Conservation (phyloP, 345 rosid genomes). For the Salix exigua region DNA sequence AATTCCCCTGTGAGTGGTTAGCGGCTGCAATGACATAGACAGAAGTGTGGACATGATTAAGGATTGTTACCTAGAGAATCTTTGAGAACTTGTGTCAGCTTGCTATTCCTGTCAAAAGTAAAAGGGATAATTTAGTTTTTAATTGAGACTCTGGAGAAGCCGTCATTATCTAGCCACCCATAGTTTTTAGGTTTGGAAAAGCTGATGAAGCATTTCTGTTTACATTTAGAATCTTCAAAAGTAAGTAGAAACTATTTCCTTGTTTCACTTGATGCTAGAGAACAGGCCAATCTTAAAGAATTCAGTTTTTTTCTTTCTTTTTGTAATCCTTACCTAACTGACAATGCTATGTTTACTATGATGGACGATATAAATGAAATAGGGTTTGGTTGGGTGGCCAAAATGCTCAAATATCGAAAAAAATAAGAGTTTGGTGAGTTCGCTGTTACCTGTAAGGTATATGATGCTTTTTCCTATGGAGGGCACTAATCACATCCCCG, state of each 20-base stretch:
- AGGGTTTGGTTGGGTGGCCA: neutral
- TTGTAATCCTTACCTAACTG: neutral
- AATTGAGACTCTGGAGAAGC: neutral
- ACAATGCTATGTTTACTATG: neutral
- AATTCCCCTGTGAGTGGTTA: neutral
- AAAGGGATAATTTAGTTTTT: conserved; percentile 8
- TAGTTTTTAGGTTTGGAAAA: neutral
- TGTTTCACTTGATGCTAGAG: neutral
- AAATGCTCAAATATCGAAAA: neutral
- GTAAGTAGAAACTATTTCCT: neutral
- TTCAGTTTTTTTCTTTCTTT: neutral
- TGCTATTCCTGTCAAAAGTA: conserved; percentile 66
- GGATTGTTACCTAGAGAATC: conserved; percentile 66
- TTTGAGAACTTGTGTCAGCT: conserved; percentile 78
- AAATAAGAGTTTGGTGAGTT: neutral
- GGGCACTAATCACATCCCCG: conserved; percentile 72
- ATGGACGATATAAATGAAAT: neutral
- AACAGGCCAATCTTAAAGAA: neutral
- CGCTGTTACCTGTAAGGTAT: conserved; percentile 64
- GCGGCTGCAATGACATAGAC: neutral
- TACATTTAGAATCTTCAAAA: neutral
- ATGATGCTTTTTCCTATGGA: conserved; percentile 62
- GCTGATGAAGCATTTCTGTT: neutral
- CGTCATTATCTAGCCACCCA: neutral
- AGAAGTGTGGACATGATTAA: neutral